Evolutionary conservation across 768 basidiomycete genomes (phyloP).

Genomic region (Tylopilus felleus): DNA sequence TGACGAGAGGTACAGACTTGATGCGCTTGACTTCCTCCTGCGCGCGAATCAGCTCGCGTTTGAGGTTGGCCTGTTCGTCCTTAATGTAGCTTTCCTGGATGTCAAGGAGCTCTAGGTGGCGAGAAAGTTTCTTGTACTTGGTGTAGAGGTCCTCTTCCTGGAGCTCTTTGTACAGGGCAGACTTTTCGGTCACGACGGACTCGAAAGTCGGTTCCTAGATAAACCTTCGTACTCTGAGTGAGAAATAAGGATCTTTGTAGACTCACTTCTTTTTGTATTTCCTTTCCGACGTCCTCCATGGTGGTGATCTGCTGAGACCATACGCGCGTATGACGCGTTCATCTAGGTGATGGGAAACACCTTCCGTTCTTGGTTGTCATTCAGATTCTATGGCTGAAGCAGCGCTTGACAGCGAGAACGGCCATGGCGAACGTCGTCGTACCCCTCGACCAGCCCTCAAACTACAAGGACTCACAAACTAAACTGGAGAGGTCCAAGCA

Average conservation of each 20-base stretch:
- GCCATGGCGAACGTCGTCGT: slow-evolving; percentile 83
- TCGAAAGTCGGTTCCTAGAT: slow-evolving; percentile 86
- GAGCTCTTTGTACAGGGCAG: slow-evolving; percentile 79
- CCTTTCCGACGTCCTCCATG: slow-evolving; percentile 92
- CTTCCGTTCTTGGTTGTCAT: slow-evolving; percentile 22
- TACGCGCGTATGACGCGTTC: slow-evolving; percentile 29
- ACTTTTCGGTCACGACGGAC: slow-evolving; percentile 84
- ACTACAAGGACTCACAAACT: slow-evolving; percentile 93
- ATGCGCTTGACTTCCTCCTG: slow-evolving; percentile 99
- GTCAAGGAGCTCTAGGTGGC: slow-evolving; percentile 93
- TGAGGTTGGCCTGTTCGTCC: slow-evolving; percentile 96
- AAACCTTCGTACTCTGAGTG: background rate
- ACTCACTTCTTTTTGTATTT: slow-evolving; percentile 74
- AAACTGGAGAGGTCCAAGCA: slow-evolving; percentile 77
- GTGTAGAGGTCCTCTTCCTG: slow-evolving; percentile 93
- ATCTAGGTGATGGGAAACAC: slow-evolving; percentile 25
- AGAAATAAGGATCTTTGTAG: slow-evolving; percentile 2
- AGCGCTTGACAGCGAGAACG: slow-evolving; percentile 10
- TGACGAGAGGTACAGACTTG: slow-evolving; percentile 97
- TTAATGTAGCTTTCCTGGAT: slow-evolving; percentile 97
- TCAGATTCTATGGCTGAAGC: background rate
- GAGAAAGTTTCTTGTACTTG: slow-evolving; percentile 94
- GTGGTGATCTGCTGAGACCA: slow-evolving; percentile 14
- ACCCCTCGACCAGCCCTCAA: slow-evolving; percentile 88
- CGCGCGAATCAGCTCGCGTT: slow-evolving; percentile 95